phyloP scores from a whole-genome alignment of 148 eudicot genomes.

The Talinum fruticosum region DNA sequence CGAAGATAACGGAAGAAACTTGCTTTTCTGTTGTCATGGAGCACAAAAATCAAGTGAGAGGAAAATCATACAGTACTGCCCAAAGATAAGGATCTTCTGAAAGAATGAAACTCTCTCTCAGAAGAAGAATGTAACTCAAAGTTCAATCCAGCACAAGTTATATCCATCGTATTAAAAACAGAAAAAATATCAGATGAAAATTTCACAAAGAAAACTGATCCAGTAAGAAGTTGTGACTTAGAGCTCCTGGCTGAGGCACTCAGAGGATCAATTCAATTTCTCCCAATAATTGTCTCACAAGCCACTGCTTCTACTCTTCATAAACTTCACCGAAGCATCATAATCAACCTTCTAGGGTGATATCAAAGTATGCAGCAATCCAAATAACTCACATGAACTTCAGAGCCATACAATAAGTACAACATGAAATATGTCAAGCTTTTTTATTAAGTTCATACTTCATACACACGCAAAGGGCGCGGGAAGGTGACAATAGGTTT shows the following conservation, averaged over 20 bases:
- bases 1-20: neutral
- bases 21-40: neutral
- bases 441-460: too few relatives aligned
- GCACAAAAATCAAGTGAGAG: neutral
- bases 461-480: too few relatives aligned
- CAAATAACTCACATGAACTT: neutral
- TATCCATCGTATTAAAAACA: neutral
- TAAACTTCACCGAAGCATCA: neutral
- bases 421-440: neutral
- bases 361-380: neutral
- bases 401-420: neutral
- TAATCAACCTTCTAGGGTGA: neutral
- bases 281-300: neutral
- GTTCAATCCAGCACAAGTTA: neutral
- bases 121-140: neutral
- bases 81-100: neutral
- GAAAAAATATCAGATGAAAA: neutral
- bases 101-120: neutral
- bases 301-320: neutral
- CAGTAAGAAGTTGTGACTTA: neutral
- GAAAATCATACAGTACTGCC: neutral
- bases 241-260: neutral
- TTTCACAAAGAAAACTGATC: neutral
- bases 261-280: neutral
- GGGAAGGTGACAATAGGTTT: too few relatives aligned